Evolutionary conservation across 176 grass and related monocot species (phyloP), one percentile per base, ranked within the genome.

Genomic region (Musa beccarii): DNA sequence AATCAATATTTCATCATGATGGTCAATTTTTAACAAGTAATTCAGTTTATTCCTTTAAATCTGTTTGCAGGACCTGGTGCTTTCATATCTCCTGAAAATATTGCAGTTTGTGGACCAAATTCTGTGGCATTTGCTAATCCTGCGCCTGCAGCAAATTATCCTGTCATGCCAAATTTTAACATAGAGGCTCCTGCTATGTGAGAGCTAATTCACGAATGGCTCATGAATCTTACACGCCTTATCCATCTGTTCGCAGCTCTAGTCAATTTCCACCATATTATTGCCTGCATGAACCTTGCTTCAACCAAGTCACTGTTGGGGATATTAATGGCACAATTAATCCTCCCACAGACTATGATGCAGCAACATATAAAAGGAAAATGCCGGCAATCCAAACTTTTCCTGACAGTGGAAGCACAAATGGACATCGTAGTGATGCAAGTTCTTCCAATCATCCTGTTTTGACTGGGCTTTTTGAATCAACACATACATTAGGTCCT

Each of bases 351-450:
- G 74, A 54, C 53, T 15, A 49, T 76, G 55, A 61, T 15, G 63
- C 15, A 63, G 54, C 28, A 34, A 13, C 74, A 76, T 50, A 76
- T 62, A 76, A 76, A 76, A 62, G 55, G 24, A 76, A 59, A 61
- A 62, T 59, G 15, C 54, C 53, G 10, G 28, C 53, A 21, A 34
- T 63, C 10, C 56, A 26, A 49, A 21, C 17, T 62, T 26, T 76
- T 62, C 11, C 17, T 51, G 25, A 68, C 25, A 75, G 26, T 59
- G 55, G 55, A 13, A 76, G 29, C 74, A 51, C 52, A 34, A 75
- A 11, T 59, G 11, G 13, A 62, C 43, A 53, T 61, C 28, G 49
- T 62, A 34, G 28, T 43, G 24, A 14, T 49, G 73, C 54, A 59
- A 62, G 74, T 21, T 61, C 67, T 69, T 69, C 56, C 74, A 63